Evolutionary conservation across 805 yeast genomes (phyloP), one percentile per base, ranked within the genome.

Genomic region (Myxozyma neglecta): DNA sequence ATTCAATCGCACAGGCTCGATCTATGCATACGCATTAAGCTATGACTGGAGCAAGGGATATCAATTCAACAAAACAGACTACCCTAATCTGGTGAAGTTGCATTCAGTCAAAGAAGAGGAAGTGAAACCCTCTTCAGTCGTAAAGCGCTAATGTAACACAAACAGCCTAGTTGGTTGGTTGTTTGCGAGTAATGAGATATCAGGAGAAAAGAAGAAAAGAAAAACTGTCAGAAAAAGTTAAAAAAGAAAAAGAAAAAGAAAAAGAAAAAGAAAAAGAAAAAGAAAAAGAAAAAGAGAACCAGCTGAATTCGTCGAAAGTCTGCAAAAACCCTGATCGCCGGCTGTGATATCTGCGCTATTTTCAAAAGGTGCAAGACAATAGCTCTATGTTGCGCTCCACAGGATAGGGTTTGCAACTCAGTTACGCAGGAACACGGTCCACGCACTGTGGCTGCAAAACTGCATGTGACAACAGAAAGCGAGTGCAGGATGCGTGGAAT

Each of bases 21-120:
- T 94, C 10, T 86, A 89, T 74, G 98, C 97, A 3, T 90, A 94
- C 71, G 97, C 97, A 1, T 73, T 90, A 63, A 85, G 96, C 65
- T 93, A 94, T 76, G 99, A 94, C 73, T 94, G 99, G 99, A 83
- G 90, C 61, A 91, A 91, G 72, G 81, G 81, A n/a, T 81, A 88
- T 74, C 85, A 82, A 72, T 87, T 81, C 69, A 90, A 89, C 77
- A 82, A 86, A 48, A 88, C 85, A 1, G 90, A 87, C 67, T 84
- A 84, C 70, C 90, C 94, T 18, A 88, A 83, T 66, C 79, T 83
- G 58, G 84, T 94, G 64, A 87, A 89, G 75, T 78, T 94, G 55
- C 99, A 94, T 75, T 86, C 92, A 13, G 84, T 88, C 44, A 85
- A 84, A 66, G 97, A 91, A 53, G 92, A 85, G 56, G 99, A 94